A percentile compares a stretch with the other conserved stretches of the same genome.
Evolutionary conservation across 345 rosid genomes (phyloP).

Genomic region (Dovyalis caffra): DNA sequence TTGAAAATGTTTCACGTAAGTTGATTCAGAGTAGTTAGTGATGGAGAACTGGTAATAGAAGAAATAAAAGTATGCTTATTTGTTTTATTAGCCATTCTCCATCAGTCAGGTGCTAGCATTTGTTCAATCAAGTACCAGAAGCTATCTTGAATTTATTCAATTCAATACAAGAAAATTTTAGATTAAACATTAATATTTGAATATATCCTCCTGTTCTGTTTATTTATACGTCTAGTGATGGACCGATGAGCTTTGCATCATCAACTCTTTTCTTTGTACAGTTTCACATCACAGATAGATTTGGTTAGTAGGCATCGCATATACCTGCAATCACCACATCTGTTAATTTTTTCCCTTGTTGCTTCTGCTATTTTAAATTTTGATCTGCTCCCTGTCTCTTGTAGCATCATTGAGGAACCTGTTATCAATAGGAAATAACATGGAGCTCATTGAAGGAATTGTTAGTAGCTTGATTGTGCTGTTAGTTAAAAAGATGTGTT

Average conservation of each 20-base stretch:
- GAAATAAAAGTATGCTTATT: not conserved
- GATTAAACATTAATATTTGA: not conserved
- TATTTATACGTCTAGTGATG: not conserved
- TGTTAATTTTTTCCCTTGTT: not conserved
- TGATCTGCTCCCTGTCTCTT: slow-evolving; percentile 10
- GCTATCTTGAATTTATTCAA: not conserved
- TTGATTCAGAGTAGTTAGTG: not conserved
- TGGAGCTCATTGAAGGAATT: slow-evolving; percentile 57
- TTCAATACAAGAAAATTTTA: not conserved
- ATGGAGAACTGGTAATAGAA: not conserved
- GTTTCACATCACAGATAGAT: not conserved
- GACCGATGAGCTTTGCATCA: not conserved
- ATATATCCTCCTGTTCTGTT: not conserved
- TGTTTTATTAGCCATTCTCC: not conserved
- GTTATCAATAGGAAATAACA: slow-evolving; percentile 42
- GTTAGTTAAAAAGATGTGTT: slow-evolving; percentile 65
- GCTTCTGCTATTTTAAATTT: not conserved
- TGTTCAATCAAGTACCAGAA: not conserved
- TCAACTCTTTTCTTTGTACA: not conserved
- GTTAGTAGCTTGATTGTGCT: slow-evolving; percentile 50
- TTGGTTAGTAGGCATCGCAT: not conserved
- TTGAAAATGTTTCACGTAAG: not conserved
- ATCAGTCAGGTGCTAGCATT: not conserved
- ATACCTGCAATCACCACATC: not conserved
- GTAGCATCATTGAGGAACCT: slow-evolving; percentile 64